Percentiles rank a stretch among this genome's conserved stretches.
These are phyloP conservation scores for Trichoderma sp. DNA, from an alignment of 2,329 filamentous ascomycete genomes.

Conservation along the genomic window DNA sequence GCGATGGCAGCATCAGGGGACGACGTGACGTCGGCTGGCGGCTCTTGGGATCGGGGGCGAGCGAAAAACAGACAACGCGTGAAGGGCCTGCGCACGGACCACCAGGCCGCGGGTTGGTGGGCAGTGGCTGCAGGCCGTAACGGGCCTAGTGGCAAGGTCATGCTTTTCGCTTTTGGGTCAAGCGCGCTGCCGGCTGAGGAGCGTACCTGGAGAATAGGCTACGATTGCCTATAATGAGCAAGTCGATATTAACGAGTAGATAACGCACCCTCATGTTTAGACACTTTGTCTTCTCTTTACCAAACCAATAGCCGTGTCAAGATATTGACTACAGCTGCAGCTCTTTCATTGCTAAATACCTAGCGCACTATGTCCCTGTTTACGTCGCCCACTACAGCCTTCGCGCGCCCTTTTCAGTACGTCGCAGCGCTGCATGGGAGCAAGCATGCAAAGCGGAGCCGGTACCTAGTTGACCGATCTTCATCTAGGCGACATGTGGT, in stretches of 20 bases:
- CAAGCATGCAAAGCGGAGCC: constrained; percentile 6
- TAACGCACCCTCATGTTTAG: too few species aligned
- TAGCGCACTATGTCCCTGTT: too few species aligned
- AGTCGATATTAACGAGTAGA: too few species aligned
- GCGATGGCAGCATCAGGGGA: constrained; percentile 38
- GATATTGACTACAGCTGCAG: too few species aligned
- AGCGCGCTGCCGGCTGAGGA: neutral
- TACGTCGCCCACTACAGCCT: too few species aligned
- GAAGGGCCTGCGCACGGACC: constrained; percentile 40
- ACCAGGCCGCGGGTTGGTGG: constrained; percentile 9
- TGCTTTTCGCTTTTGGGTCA: constrained; percentile 21
- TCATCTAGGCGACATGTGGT: neutral
- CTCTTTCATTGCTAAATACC: neutral
- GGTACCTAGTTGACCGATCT: neutral
- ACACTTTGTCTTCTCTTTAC: too few species aligned
- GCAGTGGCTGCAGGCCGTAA: constrained; percentile 5
- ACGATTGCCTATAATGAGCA: neutral
- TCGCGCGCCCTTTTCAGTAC: neutral
- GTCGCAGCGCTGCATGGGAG: neutral
- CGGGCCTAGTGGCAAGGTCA: constrained; percentile 13
- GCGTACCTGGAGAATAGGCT: neutral
- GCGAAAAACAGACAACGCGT: constrained; percentile 50
- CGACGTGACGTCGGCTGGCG: constrained; percentile 44
- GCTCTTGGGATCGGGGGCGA: constrained; percentile 36
- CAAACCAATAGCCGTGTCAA: too few species aligned